Percentiles rank a stretch among this genome's conserved stretches.
These are phyloP conservation scores for Saccharomyces hybrid DNA, from an alignment of 1,139 yeast species.

Conservation along the genomic window DNA sequence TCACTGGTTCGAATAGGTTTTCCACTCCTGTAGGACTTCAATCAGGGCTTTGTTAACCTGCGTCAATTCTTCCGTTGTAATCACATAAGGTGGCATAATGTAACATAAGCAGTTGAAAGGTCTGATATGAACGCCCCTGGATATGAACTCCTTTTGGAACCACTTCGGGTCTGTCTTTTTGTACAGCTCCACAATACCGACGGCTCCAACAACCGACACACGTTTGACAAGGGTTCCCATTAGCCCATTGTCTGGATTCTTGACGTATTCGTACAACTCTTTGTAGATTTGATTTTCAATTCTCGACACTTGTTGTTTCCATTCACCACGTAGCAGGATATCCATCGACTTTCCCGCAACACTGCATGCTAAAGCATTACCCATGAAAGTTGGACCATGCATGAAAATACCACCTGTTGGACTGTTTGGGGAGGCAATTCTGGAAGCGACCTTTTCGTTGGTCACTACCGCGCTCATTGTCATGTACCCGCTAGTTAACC, in stretches of 20 bases:
- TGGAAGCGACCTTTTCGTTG: slow-evolving; percentile 17
- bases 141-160: slow-evolving; percentile 20
- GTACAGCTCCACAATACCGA: slow-evolving; percentile 29
- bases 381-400: slow-evolving; percentile 37
- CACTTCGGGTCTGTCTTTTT: slow-evolving; percentile 18
- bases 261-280: slow-evolving; percentile 17
- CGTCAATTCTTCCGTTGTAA: slow-evolving; percentile 16
- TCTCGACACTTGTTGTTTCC: slow-evolving; percentile 19
- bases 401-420: slow-evolving; percentile 20
- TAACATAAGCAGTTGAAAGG: slow-evolving; percentile 27
- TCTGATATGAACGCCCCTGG: slow-evolving; percentile 25
- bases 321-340: slow-evolving; percentile 23
- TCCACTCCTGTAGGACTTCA: neutral
- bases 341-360: slow-evolving; percentile 32
- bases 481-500: slow-evolving; percentile 31
- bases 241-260: slow-evolving; percentile 8
- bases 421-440: slow-evolving; percentile 10
- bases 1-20: neutral
- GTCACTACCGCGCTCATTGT: slow-evolving; percentile 31
- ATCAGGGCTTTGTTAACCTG: neutral
- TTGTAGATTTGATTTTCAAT: slow-evolving; percentile 21
- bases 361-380: slow-evolving; percentile 34
- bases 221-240: slow-evolving; percentile 19
- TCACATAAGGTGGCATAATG: slow-evolving; percentile 30
- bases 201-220: slow-evolving; percentile 30